These are phyloP conservation scores for Barnettozyma californica DNA, from an alignment of 805 yeast species.

Conservation along the genomic window DNA sequence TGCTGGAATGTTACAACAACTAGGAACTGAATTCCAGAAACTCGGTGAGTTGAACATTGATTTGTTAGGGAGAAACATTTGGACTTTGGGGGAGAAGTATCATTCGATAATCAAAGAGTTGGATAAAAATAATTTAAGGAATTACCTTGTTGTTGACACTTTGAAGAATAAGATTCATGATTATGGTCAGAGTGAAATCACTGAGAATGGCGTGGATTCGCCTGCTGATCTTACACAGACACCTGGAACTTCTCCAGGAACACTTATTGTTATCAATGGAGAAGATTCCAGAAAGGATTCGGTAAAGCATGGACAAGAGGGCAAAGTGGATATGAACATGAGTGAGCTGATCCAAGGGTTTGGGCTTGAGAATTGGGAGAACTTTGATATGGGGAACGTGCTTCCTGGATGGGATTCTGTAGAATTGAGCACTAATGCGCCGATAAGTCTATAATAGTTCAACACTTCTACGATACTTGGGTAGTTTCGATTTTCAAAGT, in stretches of 20 bases:
- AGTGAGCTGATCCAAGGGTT: slow-evolving; percentile 8
- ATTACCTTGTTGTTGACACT: slow-evolving; percentile 7
- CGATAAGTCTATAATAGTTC: background rate
- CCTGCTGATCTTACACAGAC: background rate
- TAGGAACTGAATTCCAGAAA: slow-evolving; percentile 6
- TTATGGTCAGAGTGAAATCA: slow-evolving; percentile 11
- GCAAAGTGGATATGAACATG: background rate
- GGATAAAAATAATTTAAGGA: slow-evolving; percentile 5
- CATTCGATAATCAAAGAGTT: slow-evolving; percentile 8
- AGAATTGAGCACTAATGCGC: background rate
- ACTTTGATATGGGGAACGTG: slow-evolving; percentile 9
- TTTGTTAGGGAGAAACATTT: slow-evolving; percentile 5
- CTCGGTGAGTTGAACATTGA: slow-evolving; percentile 7
- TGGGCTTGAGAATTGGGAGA: slow-evolving; percentile 10
- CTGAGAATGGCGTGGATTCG: slow-evolving; percentile 4
- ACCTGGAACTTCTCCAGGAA: background rate
- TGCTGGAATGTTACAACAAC: background rate
- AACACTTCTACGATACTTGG: background rate
- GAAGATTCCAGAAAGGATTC: background rate
- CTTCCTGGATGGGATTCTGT: slow-evolving; percentile 9
- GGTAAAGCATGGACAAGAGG: background rate
- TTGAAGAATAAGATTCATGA: slow-evolving; percentile 14
- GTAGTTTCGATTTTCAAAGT: no score
- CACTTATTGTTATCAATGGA: background rate
- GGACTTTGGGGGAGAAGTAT: slow-evolving; percentile 13